Base-by-base conservation (phyloP, 2,329 filamentous ascomycete genomes). In the Exophiala mesophila region DNA sequence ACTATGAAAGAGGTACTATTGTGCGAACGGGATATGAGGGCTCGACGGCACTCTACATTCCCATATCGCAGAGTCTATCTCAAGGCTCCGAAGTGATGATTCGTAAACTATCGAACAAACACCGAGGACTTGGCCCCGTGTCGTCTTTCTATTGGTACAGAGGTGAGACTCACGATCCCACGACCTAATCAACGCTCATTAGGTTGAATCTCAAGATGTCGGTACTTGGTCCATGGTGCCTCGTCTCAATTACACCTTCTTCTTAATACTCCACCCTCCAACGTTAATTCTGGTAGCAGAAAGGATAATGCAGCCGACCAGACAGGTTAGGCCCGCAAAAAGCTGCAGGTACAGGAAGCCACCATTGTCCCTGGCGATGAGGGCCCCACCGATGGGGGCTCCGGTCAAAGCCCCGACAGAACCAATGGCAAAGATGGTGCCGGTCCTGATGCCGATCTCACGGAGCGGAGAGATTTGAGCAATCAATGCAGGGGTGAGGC, bases 401-500 rank as follows among this genome's bases (percentile, higher is more conserved):
- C 82, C 80, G 0, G 78, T 78, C 37, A 89, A 64, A 1, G 78
- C 80, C 3, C 79, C 82, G 21, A 88, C 64, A 1, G 77, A 72
- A 42, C 80, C 69, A 34, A 80, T 59, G 12, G 77, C 73, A 57
- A 83, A 85, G 18, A 78, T 70, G 0, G 75, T 72, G 1, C 85
- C 85, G 2, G 74, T 79, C 4, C 84, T 71, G 2, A 81, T 74
- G 10, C 85, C 85, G 23, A 88, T 80, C 59, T 85, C 73, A 15
- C 76, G 69, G 26, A 86, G 74, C 33, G 85, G 80, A 1, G 77
- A 80, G 48, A 88, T 83, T 55, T 88, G 82, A 1, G 81, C 68
- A 19, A 56, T 47, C 10, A 84, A 66, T 0, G 81, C 73, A 0
- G 83, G 80, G 0, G 70, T 69, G 13, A 87, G 65, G 0, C 76